Base-by-base conservation (phyloP, 495 filamentous ascomycete genomes). In the Amniculicola lignicola region DNA sequence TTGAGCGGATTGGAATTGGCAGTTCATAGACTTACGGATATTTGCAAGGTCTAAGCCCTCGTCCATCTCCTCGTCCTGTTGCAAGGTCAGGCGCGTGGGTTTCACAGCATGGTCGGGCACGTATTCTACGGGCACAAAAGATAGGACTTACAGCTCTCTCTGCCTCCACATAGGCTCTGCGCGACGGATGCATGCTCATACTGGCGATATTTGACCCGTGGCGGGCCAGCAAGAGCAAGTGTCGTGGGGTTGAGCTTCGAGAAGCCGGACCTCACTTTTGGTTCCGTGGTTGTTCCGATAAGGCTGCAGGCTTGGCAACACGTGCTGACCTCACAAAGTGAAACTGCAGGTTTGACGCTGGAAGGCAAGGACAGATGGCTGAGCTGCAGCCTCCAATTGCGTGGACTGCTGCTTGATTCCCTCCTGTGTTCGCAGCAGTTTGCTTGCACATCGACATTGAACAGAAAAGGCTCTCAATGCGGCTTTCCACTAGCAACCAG, bases 101-200 rank as follows among this genome's bases (percentile, higher is more conserved):
- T 47, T 10, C 23, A 29, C 43, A 47, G 43, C 14, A 47, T 29
- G 25, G 9, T 33, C 29, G 29, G n/a, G 29, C n/a, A 9, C n/a
- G 9, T 33, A n/a, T 11, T 5, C 5, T 10, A 31, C 12, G 15
- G 25, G 28, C 7, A 24, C 25, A 12, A 27, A 11, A 28, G 15
- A 25, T 3, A n/a, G 14, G 23, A 23, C 84, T 80, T 81, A 90
- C 88, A 76, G 87, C 81, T 18, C 79, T 76, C 9, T 73, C 83
- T 63, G 96, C 93, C 77, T 96, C 93, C 57, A 96, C 89, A 72
- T 95, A 96, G n/a, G 93, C 91, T 69, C 91, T 87, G 61, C 93
- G 79, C 62, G 93, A 80, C 33, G 93, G 93, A 75, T 96, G 93
- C 77, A 96, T 90, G 24, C 22, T 50, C 82, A 82, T 82, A 51